These are phyloP conservation scores for Pythium insidiosum DNA, from an alignment of 352 stramenopile genomes.

Conservation along the genomic window DNA sequence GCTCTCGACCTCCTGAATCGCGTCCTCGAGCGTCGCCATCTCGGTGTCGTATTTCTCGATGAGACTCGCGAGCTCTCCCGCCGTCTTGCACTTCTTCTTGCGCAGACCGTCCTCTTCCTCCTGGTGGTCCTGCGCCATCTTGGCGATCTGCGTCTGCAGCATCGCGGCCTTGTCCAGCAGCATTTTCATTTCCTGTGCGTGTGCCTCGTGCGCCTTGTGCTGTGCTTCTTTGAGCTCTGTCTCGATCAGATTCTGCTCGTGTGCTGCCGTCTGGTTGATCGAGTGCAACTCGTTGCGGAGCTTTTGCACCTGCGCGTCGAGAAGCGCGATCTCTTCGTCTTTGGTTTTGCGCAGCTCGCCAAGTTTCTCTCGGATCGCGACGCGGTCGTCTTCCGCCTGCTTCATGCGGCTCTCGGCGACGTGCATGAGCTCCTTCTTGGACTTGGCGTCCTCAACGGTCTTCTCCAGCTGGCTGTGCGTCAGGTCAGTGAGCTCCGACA, in stretches of 20 bases:
- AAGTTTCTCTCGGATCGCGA: constrained; percentile 69
- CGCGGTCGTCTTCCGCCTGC: constrained; percentile 73
- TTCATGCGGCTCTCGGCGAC: constrained; percentile 72
- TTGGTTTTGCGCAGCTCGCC: constrained; percentile 70
- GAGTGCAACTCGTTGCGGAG: constrained; percentile 64
- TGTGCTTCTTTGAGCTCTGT: constrained; percentile 69
- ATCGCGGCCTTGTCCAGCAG: constrained; percentile 43
- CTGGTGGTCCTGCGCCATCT: constrained; percentile 77
- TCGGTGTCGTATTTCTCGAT: constrained; percentile 77
- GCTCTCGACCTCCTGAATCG: constrained; percentile 36
- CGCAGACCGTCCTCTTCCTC: constrained; percentile 71
- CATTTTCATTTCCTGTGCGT: constrained; percentile 73
- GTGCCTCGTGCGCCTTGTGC: constrained; percentile 60
- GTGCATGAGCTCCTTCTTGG: constrained; percentile 74
- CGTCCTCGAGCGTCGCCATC: constrained; percentile 51
- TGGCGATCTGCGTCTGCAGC: constrained; percentile 44
- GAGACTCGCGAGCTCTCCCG: constrained; percentile 51
- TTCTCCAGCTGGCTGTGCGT: constrained; percentile 73
- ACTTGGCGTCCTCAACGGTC: constrained; percentile 80
- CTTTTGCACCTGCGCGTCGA: constrained; percentile 80
- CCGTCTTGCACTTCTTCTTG: constrained; percentile 80
- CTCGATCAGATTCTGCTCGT: constrained; percentile 71
- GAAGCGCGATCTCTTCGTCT: constrained; percentile 69
- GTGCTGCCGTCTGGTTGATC: constrained; percentile 63
- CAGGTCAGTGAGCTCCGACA: constrained; percentile 79